A percentile compares a stretch with the other conserved stretches of the same genome.
phyloP scores from a whole-genome alignment of 371 early-diverging fungal genomes.

The Lichtheimia corymbifera region DNA sequence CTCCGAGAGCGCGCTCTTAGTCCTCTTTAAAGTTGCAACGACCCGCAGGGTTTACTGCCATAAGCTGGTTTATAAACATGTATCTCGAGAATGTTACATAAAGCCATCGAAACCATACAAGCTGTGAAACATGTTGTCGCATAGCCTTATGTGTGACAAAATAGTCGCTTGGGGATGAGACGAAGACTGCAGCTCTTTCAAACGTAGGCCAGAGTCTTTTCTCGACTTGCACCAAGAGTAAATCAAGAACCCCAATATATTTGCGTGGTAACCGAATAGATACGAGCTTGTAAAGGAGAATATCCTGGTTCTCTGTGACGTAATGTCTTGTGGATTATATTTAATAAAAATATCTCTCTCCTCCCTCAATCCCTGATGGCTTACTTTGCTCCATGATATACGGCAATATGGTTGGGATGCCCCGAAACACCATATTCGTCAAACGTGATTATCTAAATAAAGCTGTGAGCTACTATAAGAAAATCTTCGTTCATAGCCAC shows the following conservation, averaged over 20 bases:
- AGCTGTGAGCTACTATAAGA: background rate
- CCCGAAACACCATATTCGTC: conserved; percentile 91
- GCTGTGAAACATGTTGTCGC: conserved; percentile 84
- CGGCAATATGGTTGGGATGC: conserved; percentile 92
- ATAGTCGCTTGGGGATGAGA: conserved; percentile 57
- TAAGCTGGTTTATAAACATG: conserved; percentile 83
- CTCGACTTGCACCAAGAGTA: conserved; percentile 18
- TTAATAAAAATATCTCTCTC: conserved; percentile 9
- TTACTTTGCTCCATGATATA: conserved; percentile 78
- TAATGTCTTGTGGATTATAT: too few species aligned
- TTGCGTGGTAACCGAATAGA: conserved; percentile 74
- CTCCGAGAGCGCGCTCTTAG: too few species aligned
- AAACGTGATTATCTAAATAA: conserved; percentile 85
- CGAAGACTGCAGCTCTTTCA: conserved; percentile 32
- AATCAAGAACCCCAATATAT: conserved; percentile 73
- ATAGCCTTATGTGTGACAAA: conserved; percentile 71
- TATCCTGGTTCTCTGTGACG: background rate
- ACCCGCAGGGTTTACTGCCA: background rate
- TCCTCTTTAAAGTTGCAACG: too few species aligned
- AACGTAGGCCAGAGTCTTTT: background rate
- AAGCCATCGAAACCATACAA: conserved; percentile 95
- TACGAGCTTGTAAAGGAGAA: conserved; percentile 58
- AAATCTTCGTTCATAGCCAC: too few species aligned
- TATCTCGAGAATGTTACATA: conserved; percentile 94
- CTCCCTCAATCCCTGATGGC: background rate